Evolutionary conservation across 2,329 filamentous ascomycete genomes (phyloP).

Genomic region (Rutstroemia sp.): DNA sequence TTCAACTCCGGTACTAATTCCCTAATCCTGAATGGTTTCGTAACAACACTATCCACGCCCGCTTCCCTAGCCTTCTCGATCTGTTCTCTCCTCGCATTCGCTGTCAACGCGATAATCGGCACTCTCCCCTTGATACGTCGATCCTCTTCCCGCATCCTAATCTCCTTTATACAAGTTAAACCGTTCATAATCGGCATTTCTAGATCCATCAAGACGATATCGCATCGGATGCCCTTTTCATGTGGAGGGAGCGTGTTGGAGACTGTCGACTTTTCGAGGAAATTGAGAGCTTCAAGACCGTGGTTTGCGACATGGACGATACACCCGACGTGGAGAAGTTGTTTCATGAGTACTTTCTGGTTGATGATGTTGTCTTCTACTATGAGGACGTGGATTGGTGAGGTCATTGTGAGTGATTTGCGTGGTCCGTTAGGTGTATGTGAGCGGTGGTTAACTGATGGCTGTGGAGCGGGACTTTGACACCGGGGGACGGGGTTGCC

Average conservation of each 20-base stretch:
- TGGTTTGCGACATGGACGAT: constrained; percentile 45
- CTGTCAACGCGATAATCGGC: constrained; percentile 28
- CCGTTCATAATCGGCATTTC: constrained; percentile 72
- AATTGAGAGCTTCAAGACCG: constrained; percentile 46
- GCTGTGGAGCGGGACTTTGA: not conserved
- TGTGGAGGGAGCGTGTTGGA: constrained; percentile 17
- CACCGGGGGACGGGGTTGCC: constrained; percentile 2
- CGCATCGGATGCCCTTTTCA: constrained; percentile 34
- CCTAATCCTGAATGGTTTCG: constrained; percentile 63
- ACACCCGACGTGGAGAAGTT: constrained; percentile 39
- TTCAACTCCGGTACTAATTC: constrained; percentile 55
- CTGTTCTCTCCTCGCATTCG: constrained; percentile 25
- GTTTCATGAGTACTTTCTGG: constrained; percentile 34
- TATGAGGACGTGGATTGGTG: constrained; percentile 36
- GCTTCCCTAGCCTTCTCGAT: constrained; percentile 18
- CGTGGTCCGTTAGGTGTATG: not conserved
- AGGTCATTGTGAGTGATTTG: not conserved
- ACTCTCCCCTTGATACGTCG: constrained; percentile 42
- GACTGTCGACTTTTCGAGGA: constrained; percentile 15
- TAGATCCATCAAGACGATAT: constrained; percentile 65
- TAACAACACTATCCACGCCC: constrained; percentile 51
- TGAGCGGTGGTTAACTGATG: not conserved
- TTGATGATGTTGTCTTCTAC: constrained; percentile 57
- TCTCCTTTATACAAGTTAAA: constrained; percentile 55
- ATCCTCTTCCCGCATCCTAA: constrained; percentile 48